Evolutionary conservation across 805 yeast genomes (phyloP).

Genomic region (Kluyveromyces dobzhanskii): DNA sequence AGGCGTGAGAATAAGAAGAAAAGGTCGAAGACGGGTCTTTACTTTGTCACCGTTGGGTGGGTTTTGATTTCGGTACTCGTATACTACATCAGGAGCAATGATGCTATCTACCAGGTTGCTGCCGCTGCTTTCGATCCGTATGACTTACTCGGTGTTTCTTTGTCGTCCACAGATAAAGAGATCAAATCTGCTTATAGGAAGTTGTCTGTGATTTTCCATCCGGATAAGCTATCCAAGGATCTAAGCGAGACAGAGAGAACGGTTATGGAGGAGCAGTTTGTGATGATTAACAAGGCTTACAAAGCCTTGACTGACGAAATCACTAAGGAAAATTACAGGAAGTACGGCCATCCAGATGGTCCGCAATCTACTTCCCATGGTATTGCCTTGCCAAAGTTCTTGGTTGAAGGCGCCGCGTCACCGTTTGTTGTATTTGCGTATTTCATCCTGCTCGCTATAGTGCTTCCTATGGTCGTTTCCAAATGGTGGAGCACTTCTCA

Average conservation of each 20-base stretch:
- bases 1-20: conserved; percentile 14
- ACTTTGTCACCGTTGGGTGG: conserved; percentile 51
- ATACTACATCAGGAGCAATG: conserved; percentile 32
- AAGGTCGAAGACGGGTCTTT: conserved; percentile 15
- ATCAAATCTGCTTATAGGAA: conserved; percentile 79
- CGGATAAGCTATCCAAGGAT: conserved; percentile 74
- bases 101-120: conserved; percentile 38
- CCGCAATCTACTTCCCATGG: conserved; percentile 88
- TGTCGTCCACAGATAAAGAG: conserved; percentile 62
- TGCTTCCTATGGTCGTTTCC: conserved; percentile 75
- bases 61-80: conserved; percentile 36
- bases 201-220: conserved; percentile 82
- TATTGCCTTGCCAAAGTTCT: conserved; percentile 86
- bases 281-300: conserved; percentile 83
- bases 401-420: conserved; percentile 76
- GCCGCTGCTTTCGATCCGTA: conserved; percentile 73
- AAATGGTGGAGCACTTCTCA: conserved; percentile 86
- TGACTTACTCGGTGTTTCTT: conserved; percentile 67
- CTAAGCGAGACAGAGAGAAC: conserved; percentile 46
- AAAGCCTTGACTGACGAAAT: conserved; percentile 89
- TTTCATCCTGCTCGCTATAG: conserved; percentile 61
- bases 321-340: conserved; percentile 69
- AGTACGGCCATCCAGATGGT: conserved; percentile 97
- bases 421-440: conserved; percentile 54
- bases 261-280: conserved; percentile 66